Evolutionary conservation across 805 yeast genomes (phyloP).

Genomic region (Metschnikowia sp.): DNA sequence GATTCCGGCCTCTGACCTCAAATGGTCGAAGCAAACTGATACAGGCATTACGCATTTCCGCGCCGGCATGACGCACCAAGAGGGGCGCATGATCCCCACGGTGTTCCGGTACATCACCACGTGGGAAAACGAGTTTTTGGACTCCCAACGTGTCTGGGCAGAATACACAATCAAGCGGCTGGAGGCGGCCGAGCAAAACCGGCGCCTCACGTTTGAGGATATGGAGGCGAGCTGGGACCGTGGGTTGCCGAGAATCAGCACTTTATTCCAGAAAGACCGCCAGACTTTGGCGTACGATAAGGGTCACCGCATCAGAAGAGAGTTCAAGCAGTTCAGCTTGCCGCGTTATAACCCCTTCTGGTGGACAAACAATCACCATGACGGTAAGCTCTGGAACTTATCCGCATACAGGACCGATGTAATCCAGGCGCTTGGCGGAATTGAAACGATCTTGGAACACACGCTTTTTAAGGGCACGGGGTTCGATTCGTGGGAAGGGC

Average conservation of each 20-base stretch:
- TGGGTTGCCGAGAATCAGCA: slow-evolving; percentile 94
- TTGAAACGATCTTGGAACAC: slow-evolving; percentile 92
- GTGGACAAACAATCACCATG: slow-evolving; percentile 95
- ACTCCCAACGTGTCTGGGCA: slow-evolving; percentile 96
- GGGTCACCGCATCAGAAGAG: slow-evolving; percentile 82
- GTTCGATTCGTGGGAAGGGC: slow-evolving; percentile 96
- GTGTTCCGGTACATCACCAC: slow-evolving; percentile 87
- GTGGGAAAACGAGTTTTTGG: slow-evolving; percentile 95
- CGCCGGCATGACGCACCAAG: slow-evolving; percentile 85
- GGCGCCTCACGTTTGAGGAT: slow-evolving; percentile 88
- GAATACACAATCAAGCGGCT: slow-evolving; percentile 88
- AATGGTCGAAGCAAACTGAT: slow-evolving; percentile 91
- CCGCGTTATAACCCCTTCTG: slow-evolving; percentile 84
- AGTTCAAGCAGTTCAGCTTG: slow-evolving; percentile 69
- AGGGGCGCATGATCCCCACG: slow-evolving; percentile 83
- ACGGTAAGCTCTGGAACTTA: slow-evolving; percentile 93
- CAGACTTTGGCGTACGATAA: slow-evolving; percentile 93
- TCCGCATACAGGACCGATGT: slow-evolving; percentile 93
- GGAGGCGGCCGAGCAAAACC: slow-evolving; percentile 80
- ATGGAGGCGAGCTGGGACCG: slow-evolving; percentile 94
- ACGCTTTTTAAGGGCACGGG: slow-evolving; percentile 96
- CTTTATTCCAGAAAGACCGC: slow-evolving; percentile 90
- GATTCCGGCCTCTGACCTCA: slow-evolving; percentile 88
- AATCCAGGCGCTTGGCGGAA: slow-evolving; percentile 95
- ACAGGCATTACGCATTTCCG: slow-evolving; percentile 93